Percentiles rank a stretch among this genome's conserved stretches.
These are phyloP conservation scores for Neofusicoccum laricinum DNA, from an alignment of 2,329 filamentous ascomycete genomes.

Conservation along the genomic window DNA sequence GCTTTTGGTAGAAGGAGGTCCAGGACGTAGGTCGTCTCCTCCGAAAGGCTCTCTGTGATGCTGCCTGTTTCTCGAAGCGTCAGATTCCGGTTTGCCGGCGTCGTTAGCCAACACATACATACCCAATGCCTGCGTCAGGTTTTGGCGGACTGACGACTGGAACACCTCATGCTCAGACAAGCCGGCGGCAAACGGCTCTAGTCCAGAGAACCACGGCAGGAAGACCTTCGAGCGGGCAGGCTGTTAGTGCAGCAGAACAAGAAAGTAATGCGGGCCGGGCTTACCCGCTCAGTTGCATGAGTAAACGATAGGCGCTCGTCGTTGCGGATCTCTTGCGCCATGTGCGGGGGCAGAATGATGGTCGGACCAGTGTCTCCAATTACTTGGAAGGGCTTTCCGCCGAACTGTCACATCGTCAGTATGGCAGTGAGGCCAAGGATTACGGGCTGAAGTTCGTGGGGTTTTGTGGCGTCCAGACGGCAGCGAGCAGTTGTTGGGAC, in stretches of 20 bases:
- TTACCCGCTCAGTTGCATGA: background rate
- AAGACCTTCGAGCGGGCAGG: background rate
- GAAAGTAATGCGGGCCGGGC: background rate
- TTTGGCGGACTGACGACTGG: background rate
- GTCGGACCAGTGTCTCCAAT: background rate
- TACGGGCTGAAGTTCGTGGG: background rate
- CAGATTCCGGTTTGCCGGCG: background rate
- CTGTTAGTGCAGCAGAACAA: too few species aligned
- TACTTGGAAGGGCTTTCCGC: background rate
- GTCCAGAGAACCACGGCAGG: background rate
- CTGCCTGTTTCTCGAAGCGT: background rate
- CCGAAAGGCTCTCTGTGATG: background rate
- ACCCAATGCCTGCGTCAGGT: background rate
- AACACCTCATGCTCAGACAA: background rate
- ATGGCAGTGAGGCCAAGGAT: background rate
- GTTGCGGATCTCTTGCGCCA: slow-evolving; percentile 10
- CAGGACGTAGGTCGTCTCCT: background rate
- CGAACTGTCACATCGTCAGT: background rate
- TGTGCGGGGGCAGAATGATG: background rate
- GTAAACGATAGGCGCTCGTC: background rate
- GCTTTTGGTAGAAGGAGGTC: slow-evolving; percentile 1
- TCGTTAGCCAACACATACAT: background rate
- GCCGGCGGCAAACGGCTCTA: background rate
- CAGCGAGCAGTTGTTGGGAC: too few species aligned
- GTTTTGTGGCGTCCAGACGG: background rate